Conservation (phyloP, 352 stramenopile genomes). For the Phytophthora boehmeriae region DNA sequence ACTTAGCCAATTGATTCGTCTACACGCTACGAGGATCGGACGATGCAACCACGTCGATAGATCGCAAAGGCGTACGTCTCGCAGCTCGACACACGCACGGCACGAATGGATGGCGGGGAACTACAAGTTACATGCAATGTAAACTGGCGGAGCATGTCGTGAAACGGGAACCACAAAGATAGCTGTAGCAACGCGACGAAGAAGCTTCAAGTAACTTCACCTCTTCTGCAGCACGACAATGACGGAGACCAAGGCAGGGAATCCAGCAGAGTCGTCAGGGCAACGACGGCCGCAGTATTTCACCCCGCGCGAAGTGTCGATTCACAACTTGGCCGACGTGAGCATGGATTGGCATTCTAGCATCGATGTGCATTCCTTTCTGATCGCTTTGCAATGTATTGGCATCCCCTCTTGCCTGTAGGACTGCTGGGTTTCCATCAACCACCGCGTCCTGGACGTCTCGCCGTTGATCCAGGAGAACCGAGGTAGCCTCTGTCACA, state of each 20-base stretch:
- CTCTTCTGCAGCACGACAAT: too few relatives aligned
- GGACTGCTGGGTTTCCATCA: constrained; percentile 83
- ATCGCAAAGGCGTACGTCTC: too few relatives aligned
- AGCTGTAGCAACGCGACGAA: too few relatives aligned
- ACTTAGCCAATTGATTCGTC: neutral
- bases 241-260: constrained; percentile 10
- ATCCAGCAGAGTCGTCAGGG: too few relatives aligned
- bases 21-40: neutral
- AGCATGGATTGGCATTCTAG: neutral
- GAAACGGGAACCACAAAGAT: too few relatives aligned
- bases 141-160: too few relatives aligned
- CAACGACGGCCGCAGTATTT: constrained; percentile 50
- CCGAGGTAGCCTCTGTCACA: constrained; percentile 30
- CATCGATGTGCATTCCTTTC: neutral
- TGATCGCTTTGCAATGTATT: neutral
- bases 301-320: constrained; percentile 77
- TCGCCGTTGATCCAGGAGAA: constrained; percentile 75
- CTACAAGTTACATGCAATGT: too few relatives aligned
- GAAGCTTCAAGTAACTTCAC: too few relatives aligned
- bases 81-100: too few relatives aligned
- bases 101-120: too few relatives aligned
- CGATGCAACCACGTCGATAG: too few relatives aligned
- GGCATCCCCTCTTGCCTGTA: constrained; percentile 12
- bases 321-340: constrained; percentile 85
- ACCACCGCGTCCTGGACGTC: constrained; percentile 85